Base-by-base conservation (phyloP, 176 grass and related monocot genomes). In the Thinopyrum elongatum region DNA sequence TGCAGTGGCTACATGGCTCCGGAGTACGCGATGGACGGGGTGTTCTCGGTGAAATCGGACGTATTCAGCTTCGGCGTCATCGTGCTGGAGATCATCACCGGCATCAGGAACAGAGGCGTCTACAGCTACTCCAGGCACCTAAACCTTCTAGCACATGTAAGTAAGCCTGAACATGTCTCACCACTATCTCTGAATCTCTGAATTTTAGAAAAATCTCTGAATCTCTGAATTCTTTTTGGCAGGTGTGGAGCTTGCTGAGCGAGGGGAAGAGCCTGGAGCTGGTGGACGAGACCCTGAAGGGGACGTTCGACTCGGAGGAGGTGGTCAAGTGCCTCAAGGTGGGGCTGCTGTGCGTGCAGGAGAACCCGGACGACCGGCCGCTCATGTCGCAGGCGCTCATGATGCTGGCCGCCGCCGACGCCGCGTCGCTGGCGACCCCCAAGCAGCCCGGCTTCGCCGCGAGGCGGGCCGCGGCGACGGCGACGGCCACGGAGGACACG, bases 21-120 rank as follows among this genome's bases (percentile, higher is more conserved):
- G 0, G 92, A 94, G 35, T 94, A 94, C 2, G 92, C 92, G 69
- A 94, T 91, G 92, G 86, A 94, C 60, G 92, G 92, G 10, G 79
- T 87, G 10, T 94, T 89, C 44, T 94, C 89, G 0, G 77, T 91
- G 51, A 94, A 94, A 91, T 94, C 92, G 8, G 92, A 94, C 74
- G 89, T 94, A 33, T 94, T 94, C 25, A 94, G 92, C 31, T 94
- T 94, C 34, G 92, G 92, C 0, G 87, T 94, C 7, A 81, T 94
- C 82, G 70, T 94, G 29, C 76, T 91, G 5, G 92, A 94, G 78
- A 91, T 94, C 49, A 85, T 89, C 7, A 79, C 89, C 2, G 84
- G 92, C 23, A 91, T 65, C 38, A 91, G 64, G 38, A 94, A 94
- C 28, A 88, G 89, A 68, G 89, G 92, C 12, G 77, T 87, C 23